Evolutionary conservation across 768 basidiomycete species (phyloP), one percentile per base, ranked within the genome.

Genomic region (Xerocomellus chrysenteron): DNA sequence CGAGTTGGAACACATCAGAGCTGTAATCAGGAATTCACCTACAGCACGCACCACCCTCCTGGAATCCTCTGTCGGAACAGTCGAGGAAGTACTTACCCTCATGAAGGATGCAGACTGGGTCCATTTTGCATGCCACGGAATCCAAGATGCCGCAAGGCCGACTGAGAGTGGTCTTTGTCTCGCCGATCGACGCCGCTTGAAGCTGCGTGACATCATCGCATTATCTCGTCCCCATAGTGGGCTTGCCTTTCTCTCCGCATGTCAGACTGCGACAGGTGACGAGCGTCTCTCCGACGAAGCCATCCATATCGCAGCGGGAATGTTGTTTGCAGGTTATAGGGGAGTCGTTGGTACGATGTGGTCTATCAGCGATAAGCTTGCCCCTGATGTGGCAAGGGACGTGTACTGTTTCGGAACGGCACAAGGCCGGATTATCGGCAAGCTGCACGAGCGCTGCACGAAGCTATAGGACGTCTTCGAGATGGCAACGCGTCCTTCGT

Each of bases 191-290:
- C 46, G 39, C 19, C 24, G 42, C 0, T 37, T 56, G n/a, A 44
- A 21, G 16, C 5, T 57, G 9, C n/a, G 45, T 1, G 50, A 47
- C 39, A 57, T 57, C 36, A 53, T 57, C 2, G 24, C 39, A 12
- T n/a, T 47, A 6, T 47, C 51, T 16, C 33, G 30, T 2, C 61
- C 30, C 42, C 72, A 6, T 36, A 66, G 44, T 42, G 52, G 69
- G 39, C 65, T 80, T 42, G 78, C 73, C 0, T 76, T 78, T 57
- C 73, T 81, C 9, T 78, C 78, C 8, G 78, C 78, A 3, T 80
- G 76, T 59, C 71, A 80, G 47, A 79, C 35, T 4, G 35, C 35
- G 35, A 35, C 5, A 10, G 35, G 35, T 5, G 35, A 35, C 35
- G 13, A 35, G 14, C 11, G 35, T 35, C 35, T 35, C 35, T 35